These are phyloP conservation scores for Penicillium antarcticum DNA, from an alignment of 495 filamentous ascomycete genomes.

Conservation along the genomic window DNA sequence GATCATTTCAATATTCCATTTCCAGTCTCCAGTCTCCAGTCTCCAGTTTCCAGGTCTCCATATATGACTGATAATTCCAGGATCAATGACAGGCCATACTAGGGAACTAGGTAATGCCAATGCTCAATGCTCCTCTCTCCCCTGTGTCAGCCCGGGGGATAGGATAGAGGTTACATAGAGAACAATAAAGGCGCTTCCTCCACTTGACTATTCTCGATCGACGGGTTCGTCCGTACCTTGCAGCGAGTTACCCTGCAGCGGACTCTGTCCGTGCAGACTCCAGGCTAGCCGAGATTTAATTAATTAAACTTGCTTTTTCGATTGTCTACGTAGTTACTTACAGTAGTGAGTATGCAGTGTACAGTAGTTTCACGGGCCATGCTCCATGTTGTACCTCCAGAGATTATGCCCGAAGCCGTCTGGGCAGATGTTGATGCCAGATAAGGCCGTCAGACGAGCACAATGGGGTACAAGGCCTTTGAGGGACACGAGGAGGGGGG, in stretches of 20 bases:
- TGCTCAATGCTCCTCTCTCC: too few species aligned
- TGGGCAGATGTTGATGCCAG: slow-evolving; percentile 13
- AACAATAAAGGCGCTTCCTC: background rate
- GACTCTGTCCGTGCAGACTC: slow-evolving; percentile 21
- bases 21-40: too few species aligned
- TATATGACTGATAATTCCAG: too few species aligned
- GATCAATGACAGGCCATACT: too few species aligned
- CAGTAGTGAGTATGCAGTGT: too few species aligned
- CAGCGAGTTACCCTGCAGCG: slow-evolving; percentile 27
- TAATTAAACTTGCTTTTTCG: background rate
- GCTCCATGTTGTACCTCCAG: slow-evolving; percentile 6
- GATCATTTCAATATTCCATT: background rate
- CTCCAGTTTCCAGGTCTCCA: too few species aligned
- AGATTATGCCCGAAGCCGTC: slow-evolving; percentile 8
- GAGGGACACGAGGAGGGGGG: slow-evolving; percentile 7
- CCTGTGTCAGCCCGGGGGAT: too few species aligned
- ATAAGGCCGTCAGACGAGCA: slow-evolving; percentile 9
- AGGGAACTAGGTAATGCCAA: too few species aligned
- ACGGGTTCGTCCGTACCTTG: slow-evolving; percentile 34
- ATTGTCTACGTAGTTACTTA: too few species aligned
- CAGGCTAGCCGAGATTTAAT: background rate
- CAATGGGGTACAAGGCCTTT: slow-evolving; percentile 11
- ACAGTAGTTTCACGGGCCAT: slow-evolving; percentile 9
- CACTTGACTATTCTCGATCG: slow-evolving; percentile 12
- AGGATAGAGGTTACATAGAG: too few species aligned